Percentiles rank a stretch among this genome's conserved stretches.
Evolutionary conservation across 345 rosid species (phyloP).

Genomic region (Salix purpurea): DNA sequence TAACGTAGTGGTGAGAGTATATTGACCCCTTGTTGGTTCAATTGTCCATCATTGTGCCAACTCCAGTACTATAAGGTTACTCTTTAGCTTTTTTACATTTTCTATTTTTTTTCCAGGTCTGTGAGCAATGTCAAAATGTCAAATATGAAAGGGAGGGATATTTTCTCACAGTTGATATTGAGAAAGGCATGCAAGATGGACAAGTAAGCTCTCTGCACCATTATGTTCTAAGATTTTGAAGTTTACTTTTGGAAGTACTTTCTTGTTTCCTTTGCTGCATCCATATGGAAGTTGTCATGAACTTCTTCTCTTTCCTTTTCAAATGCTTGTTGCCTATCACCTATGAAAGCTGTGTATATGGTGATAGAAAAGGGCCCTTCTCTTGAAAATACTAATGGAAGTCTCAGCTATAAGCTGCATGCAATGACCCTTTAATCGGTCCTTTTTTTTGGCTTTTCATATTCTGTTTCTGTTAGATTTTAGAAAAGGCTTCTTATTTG

Average conservation of each 20-base stretch:
- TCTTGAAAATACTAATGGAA: background rate
- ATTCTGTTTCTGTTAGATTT: background rate
- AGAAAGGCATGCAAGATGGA: constrained; percentile 99
- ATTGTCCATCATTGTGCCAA: background rate
- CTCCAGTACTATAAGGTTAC: background rate
- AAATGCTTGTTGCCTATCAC: background rate
- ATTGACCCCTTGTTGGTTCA: background rate
- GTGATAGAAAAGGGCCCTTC: background rate
- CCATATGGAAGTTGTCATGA: background rate
- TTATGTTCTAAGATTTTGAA: background rate
- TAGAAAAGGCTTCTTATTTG: background rate
- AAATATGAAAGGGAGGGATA: constrained; percentile 85
- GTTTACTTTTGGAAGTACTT: background rate
- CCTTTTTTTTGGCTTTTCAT: background rate
- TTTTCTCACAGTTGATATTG: constrained; percentile 89
- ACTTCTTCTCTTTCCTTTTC: background rate
- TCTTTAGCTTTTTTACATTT: background rate
- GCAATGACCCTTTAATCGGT: background rate
- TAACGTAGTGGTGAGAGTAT: background rate
- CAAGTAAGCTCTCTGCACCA: constrained; percentile 50
- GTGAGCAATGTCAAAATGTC: constrained; percentile 95
- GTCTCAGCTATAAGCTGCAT: background rate
- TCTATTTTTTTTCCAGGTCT: constrained; percentile 54
- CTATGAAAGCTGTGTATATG: background rate
- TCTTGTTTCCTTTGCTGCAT: background rate